These are phyloP conservation scores for Atractiella rhizophila DNA, from an alignment of 768 basidiomycete genomes.

Conservation along the genomic window DNA sequence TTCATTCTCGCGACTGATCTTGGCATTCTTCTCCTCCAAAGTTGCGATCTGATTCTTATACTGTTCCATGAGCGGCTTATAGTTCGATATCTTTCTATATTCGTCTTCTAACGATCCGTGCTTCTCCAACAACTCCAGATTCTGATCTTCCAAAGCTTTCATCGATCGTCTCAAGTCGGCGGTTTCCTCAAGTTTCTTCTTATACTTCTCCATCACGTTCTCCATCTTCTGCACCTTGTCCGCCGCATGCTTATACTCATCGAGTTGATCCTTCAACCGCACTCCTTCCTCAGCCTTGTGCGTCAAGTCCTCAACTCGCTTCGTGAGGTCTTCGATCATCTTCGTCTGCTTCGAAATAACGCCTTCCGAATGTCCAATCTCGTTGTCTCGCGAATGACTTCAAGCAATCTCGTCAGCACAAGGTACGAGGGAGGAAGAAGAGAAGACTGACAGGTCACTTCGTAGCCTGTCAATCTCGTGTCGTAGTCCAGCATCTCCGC, in stretches of 20 bases:
- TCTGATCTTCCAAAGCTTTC: conserved; percentile 55
- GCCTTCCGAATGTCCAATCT: no score
- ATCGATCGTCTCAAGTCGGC: conserved; percentile 33
- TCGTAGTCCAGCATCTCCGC: no score
- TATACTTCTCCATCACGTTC: conserved; percentile 95
- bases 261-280: conserved; percentile 70
- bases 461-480: no score
- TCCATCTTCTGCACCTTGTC: conserved; percentile 82
- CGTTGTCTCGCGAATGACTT: no score
- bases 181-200: conserved; percentile 88
- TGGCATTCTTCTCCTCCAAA: conserved; percentile 44
- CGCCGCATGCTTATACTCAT: conserved; percentile 82
- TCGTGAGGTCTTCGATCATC: not conserved
- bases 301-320: conserved; percentile 59
- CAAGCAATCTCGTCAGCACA: no score
- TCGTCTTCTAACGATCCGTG: conserved; percentile 82
- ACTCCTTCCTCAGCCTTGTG: conserved; percentile 46
- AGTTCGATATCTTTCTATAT: conserved; percentile 56
- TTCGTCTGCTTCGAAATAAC: not conserved
- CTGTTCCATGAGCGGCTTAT: conserved; percentile 71
- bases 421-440: no score
- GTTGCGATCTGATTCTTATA: conserved; percentile 68
- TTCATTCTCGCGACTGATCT: conserved; percentile 45
- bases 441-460: no score
- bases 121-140: conserved; percentile 68